A percentile compares a stretch with the other conserved stretches of the same genome.
Conservation (phyloP, 164 flowering plant species). For the Echeveria elegans region DNA sequence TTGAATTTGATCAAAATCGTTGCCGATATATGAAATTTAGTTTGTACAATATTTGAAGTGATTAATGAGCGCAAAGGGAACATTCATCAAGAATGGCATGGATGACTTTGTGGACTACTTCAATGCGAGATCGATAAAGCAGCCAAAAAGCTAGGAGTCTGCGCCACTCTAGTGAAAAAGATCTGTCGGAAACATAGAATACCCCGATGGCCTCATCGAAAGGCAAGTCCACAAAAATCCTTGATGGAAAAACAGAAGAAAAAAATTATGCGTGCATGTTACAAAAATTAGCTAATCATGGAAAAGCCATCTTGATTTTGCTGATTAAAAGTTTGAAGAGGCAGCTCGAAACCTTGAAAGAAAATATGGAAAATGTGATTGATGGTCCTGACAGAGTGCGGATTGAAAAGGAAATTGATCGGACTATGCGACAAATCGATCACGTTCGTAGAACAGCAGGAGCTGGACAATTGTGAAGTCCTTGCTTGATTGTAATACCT, state of each 20-base stretch:
- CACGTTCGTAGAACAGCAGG: background rate
- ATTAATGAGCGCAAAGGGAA: slow-evolving; percentile 32
- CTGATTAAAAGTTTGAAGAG: background rate
- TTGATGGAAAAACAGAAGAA: too few species aligned
- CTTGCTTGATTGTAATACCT: too few species aligned
- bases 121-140: slow-evolving; percentile 43
- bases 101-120: slow-evolving; percentile 27
- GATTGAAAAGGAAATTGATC: background rate
- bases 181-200: slow-evolving; percentile 31
- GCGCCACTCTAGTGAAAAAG: slow-evolving; percentile 49
- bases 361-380: background rate
- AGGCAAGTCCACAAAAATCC: slow-evolving; percentile 33
- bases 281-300: background rate
- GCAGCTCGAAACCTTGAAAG: background rate
- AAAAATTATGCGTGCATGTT: background rate
- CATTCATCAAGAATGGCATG: slow-evolving; percentile 35
- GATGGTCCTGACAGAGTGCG: background rate
- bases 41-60: background rate
- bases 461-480: background rate
- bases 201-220: slow-evolving; percentile 53
- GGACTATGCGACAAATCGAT: background rate
- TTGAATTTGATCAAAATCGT: background rate
- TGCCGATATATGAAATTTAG: too few species aligned
- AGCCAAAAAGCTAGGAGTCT: slow-evolving; percentile 25
- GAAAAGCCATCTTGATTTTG: background rate